phyloP scores from a whole-genome alignment of 805 yeast genomes.

The Tetrapisispora arboricola region DNA sequence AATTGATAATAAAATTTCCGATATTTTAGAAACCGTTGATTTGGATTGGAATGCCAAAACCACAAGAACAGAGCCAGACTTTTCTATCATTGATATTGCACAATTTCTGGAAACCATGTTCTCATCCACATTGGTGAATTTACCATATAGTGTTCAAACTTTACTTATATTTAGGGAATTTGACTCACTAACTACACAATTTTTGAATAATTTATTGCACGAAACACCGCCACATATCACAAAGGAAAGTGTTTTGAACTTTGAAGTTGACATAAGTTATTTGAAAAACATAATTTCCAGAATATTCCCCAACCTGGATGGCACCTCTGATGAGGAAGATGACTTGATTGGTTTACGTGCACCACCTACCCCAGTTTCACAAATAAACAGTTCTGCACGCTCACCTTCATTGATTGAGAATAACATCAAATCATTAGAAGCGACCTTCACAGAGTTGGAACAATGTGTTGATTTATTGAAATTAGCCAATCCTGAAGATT shows the following conservation, averaged over 20 bases:
- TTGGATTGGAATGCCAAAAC: slow-evolving; percentile 66
- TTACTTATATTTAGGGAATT: slow-evolving; percentile 77
- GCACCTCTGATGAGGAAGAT: slow-evolving; percentile 11
- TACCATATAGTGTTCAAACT: slow-evolving; percentile 70
- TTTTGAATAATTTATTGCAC: slow-evolving; percentile 48
- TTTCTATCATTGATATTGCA: slow-evolving; percentile 73
- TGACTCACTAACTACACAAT: slow-evolving; percentile 68
- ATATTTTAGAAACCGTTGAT: slow-evolving; percentile 73
- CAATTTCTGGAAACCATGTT: slow-evolving; percentile 77
- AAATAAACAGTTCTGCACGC: slow-evolving; percentile 7
- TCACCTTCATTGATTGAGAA: slow-evolving; percentile 22
- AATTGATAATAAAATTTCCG: slow-evolving; percentile 72
- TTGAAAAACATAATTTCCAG: slow-evolving; percentile 44
- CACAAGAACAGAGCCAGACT: slow-evolving; percentile 52
- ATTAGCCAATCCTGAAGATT: slow-evolving; percentile 54
- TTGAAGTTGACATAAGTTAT: slow-evolving; percentile 70
- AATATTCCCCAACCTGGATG: slow-evolving; percentile 23
- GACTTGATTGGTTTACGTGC: slow-evolving; percentile 15
- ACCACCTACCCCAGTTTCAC: slow-evolving; percentile 11
- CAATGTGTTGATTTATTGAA: slow-evolving; percentile 69
- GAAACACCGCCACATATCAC: slow-evolving; percentile 45
- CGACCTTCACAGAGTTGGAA: slow-evolving; percentile 68
- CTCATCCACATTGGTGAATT: slow-evolving; percentile 68
- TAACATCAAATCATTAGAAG: slow-evolving; percentile 44
- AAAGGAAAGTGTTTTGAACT: slow-evolving; percentile 54